A percentile compares a stretch with the other conserved stretches of the same genome.
Conservation (phyloP, 2,329 filamentous ascomycete genomes). For the Knufia fluminis region DNA sequence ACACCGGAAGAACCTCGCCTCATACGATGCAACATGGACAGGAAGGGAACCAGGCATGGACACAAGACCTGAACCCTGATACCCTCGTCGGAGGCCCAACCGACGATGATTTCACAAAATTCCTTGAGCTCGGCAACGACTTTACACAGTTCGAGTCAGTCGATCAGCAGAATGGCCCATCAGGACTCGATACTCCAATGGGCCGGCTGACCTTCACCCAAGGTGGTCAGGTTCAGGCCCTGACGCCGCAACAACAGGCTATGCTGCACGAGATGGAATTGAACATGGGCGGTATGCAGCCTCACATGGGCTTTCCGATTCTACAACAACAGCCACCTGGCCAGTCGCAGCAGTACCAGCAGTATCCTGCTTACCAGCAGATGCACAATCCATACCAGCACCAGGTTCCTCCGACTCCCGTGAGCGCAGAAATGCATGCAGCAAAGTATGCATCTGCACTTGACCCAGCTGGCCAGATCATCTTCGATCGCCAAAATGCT, state of each 20-base stretch:
- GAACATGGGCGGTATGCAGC: constrained; percentile 23
- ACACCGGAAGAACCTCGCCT: not conserved
- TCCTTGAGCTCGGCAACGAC: constrained; percentile 40
- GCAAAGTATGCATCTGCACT: constrained; percentile 33
- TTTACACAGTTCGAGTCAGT: constrained; percentile 29
- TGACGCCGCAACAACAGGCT: constrained; percentile 1
- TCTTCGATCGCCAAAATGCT: constrained; percentile 40
- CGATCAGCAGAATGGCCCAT: constrained; percentile 31
- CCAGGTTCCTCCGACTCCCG: constrained; percentile 37
- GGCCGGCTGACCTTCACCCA: constrained; percentile 28
- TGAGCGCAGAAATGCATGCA: constrained; percentile 40
- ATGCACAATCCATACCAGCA: constrained; percentile 20
- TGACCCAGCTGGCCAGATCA: constrained; percentile 31
- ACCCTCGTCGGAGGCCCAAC: constrained; percentile 28
- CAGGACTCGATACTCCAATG: constrained; percentile 30
- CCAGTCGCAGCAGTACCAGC: constrained; percentile 16
- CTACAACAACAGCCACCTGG: constrained; percentile 19
- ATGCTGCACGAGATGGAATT: constrained; percentile 17
- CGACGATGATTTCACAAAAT: constrained; percentile 42
- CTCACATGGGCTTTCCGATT: constrained; percentile 23
- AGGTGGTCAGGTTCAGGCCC: not conserved
- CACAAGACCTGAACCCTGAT: constrained; percentile 32
- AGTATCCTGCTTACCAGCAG: constrained; percentile 25
- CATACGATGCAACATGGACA: constrained; percentile 21
- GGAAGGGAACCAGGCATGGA: constrained; percentile 27